Percentiles rank a stretch among this genome's conserved stretches.
Evolutionary conservation across 345 rosid genomes (phyloP).

Genomic region (Litchi chinensis): DNA sequence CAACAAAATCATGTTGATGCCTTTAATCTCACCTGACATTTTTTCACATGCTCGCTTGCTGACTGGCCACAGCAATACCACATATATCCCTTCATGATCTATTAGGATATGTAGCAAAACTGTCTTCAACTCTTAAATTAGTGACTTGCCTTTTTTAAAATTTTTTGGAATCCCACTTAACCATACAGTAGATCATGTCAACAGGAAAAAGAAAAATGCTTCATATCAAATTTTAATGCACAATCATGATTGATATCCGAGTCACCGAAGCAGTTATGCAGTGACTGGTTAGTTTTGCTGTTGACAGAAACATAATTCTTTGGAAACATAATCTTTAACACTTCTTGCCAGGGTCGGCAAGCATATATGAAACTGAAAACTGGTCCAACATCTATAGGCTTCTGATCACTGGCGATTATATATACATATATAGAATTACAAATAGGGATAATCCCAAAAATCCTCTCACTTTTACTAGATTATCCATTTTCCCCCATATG

Average conservation of each 20-base stretch:
- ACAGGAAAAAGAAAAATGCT: not conserved
- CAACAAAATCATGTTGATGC: slow-evolving; percentile 20
- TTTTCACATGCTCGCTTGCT: slow-evolving; percentile 28
- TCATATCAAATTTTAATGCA: too few species aligned
- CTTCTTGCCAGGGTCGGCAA: not conserved
- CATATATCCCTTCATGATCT: slow-evolving; percentile 7
- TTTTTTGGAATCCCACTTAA: too few species aligned
- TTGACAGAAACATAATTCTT: not conserved
- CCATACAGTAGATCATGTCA: not conserved
- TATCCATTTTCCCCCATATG: too few species aligned
- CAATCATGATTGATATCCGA: too few species aligned
- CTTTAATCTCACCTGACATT: slow-evolving; percentile 31
- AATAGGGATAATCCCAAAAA: too few species aligned
- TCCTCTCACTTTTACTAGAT: too few species aligned
- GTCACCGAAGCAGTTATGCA: too few species aligned
- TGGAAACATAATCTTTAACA: slow-evolving; percentile 5
- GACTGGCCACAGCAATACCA: slow-evolving; percentile 23
- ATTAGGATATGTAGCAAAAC: slow-evolving; percentile 7
- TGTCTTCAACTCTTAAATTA: slow-evolving; percentile 6
- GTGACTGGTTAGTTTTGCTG: not conserved
- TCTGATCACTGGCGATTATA: not conserved
- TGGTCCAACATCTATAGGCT: not conserved
- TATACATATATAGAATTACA: too few species aligned
- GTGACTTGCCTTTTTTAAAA: not conserved
- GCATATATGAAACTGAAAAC: not conserved